These are phyloP conservation scores for Lentinula guzmanii DNA, from an alignment of 768 basidiomycete species.

Conservation along the genomic window DNA sequence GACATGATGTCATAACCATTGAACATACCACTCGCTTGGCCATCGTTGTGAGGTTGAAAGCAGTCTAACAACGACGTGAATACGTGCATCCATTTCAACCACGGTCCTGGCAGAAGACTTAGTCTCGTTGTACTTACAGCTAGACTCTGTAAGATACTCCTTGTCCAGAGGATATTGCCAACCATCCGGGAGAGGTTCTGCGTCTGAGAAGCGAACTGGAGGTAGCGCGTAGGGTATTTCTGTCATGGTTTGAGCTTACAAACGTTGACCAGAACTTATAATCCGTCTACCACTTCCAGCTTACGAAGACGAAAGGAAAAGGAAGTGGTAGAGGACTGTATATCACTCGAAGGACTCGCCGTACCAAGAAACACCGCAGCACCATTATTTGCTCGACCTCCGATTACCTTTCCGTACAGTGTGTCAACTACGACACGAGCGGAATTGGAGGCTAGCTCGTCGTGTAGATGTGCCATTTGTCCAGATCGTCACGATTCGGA, in stretches of 20 bases:
- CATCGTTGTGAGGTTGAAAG: conserved; percentile 59
- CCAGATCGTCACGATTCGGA: no score
- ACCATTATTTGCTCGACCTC: conserved; percentile 56
- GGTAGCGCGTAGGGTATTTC: conserved; percentile 72
- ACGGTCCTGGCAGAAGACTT: no score
- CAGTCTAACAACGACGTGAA: conserved; percentile 33
- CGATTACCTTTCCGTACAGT: conserved; percentile 47
- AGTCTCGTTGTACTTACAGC: conserved; percentile 32
- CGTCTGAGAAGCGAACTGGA: conserved; percentile 60
- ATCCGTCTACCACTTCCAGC: background rate
- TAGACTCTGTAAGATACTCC: conserved; percentile 55
- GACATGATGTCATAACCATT: background rate
- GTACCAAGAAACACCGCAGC: conserved; percentile 61
- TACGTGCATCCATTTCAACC: no score
- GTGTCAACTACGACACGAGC: conserved; percentile 46
- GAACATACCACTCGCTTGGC: conserved; percentile 45
- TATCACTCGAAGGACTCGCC: conserved; percentile 5
- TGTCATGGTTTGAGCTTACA: conserved; percentile 16
- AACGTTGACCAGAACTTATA: no score
- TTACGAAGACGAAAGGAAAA: background rate
- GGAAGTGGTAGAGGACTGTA: background rate
- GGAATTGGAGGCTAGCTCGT: conserved; percentile 41
- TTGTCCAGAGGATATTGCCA: conserved; percentile 49
- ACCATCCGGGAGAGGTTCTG: conserved; percentile 44
- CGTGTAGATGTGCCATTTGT: conserved; percentile 38